Conservation (phyloP, 805 yeast genomes). For the Suhomyces xylopsoci region DNA sequence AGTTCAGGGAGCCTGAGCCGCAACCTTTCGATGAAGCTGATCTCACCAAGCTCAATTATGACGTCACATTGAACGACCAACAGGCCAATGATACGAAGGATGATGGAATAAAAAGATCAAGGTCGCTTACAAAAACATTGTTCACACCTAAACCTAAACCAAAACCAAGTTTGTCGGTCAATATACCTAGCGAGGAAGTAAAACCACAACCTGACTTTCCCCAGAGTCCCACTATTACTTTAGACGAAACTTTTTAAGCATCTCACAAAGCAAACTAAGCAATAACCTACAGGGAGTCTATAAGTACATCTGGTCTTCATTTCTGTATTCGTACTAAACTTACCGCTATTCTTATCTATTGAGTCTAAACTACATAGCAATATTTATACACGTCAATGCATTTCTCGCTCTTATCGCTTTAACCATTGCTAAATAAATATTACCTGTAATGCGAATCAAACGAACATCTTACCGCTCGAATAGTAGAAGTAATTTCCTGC, state of each 20-base stretch:
- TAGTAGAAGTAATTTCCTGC: no score
- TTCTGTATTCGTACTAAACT: no score
- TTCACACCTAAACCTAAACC: constrained; percentile 27
- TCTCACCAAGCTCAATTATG: constrained; percentile 31
- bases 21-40: constrained; percentile 27
- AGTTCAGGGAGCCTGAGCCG: constrained; percentile 37
- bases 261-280: background rate
- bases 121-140: constrained; percentile 34
- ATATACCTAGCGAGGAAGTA: constrained; percentile 8
- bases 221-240: constrained; percentile 36
- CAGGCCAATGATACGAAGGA: constrained; percentile 14
- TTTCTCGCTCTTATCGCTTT: background rate
- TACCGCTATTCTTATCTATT: background rate
- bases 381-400: background rate
- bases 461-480: no score
- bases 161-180: constrained; percentile 15
- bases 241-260: constrained; percentile 26
- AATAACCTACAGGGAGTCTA: background rate
- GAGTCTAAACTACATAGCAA: background rate
- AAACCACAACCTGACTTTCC: constrained; percentile 9
- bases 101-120: constrained; percentile 22
- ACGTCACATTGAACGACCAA: constrained; percentile 19
- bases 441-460: background rate
- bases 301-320: no score
- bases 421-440: background rate